Evolutionary conservation across 108 stramenopile genomes (phyloP), one percentile per base, ranked within the genome.

Genomic region (Skeletonema menzelii): DNA sequence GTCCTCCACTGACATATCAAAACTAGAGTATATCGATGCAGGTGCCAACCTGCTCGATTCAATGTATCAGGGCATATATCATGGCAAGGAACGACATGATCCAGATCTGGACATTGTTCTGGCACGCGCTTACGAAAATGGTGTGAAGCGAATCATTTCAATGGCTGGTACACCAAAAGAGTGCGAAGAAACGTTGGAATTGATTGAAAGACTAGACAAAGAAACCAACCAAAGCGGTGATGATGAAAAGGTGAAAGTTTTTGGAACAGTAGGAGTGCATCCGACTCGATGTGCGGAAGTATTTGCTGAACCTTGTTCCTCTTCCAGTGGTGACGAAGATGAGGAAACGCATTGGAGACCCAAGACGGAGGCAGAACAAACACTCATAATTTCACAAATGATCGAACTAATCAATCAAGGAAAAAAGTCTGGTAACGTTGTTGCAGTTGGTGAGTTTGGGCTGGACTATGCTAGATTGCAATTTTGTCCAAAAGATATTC

Each of bases 401-500:
- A 49, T 61, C n/a, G 63, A 82, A 3, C 46, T 94, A 8, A 79
- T 83, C 42, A 49, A 77, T 27, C 73, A 78, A 27, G 90, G 89
- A 19, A 79, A 83, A 47, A 17, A 60, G 24, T 77, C 80, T 5
- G 80, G 83, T 28, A 83, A 67, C 49, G 88, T 98, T n/a, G 91
- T 89, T 37, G 98, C 98, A 26, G 67, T 98, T 22, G 98, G 98
- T 11, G 98, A 99, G 79, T 92, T 87, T 57, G 98, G 98, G 14
- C 68, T 99, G 56, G 98, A 99, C 80, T 98, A 97, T 67, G 98
- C 96, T 71, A 91, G 98, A 31, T 64, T 97, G 14, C 81, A 97
- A 42, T 99, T 97, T 76, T 91, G 87, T 71, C 72, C 79, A 44
- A 92, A 90, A 56, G 92, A 94, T 8, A 75, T 87, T 8, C 96